Base-by-base conservation (phyloP, 176 grass and related monocot genomes). In the Avena eriantha region DNA sequence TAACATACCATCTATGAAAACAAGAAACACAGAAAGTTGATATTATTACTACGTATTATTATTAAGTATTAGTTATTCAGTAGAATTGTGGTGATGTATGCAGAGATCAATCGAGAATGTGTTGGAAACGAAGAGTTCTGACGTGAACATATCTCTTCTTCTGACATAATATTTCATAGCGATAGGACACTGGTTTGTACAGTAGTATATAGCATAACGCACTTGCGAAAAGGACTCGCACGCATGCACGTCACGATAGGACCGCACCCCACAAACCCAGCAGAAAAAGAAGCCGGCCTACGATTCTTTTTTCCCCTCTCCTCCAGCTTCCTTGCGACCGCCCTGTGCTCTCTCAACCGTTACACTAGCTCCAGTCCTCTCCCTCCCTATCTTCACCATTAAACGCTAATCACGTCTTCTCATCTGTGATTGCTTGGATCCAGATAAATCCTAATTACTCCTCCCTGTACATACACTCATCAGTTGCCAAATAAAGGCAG, bases 401-500 rank as follows among this genome's bases (percentile, higher is more conserved):
- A 83, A 83, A 64, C 10, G 7, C 78, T 18, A 43, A 64, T 75
- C 69, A 41, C 29, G 18, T 41, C 59, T 57, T 31, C 34, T 39
- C 5, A 16, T 36, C 24, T 19, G 69, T 41, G 14, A 12, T n/a
- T 60, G 14, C 17, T 22, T 77, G 23, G 33, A 31, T n/a, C 69
- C 8, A 78, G 46, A 70, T 60, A 57, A 56, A 49, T 26, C 80
- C 51, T 15, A 69, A 69, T 86, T 82, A 71, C 18, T 23, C 16
- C n/a, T 48, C 77, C 22, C 18, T 35, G 14, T 75, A 59, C 76
- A 53, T 47, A 18, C 45, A 3, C 64, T 34, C 8, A 67, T 67
- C 34, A 15, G 69, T 85, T 48, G 39, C 79, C 21, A 63, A 82
- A 45, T 78, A 46, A 78, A 83, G 83, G 45, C 17, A 26, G 61